Evolutionary conservation across 148 eudicot genomes (phyloP).

Genomic region (Vaccinium myrtillus): DNA sequence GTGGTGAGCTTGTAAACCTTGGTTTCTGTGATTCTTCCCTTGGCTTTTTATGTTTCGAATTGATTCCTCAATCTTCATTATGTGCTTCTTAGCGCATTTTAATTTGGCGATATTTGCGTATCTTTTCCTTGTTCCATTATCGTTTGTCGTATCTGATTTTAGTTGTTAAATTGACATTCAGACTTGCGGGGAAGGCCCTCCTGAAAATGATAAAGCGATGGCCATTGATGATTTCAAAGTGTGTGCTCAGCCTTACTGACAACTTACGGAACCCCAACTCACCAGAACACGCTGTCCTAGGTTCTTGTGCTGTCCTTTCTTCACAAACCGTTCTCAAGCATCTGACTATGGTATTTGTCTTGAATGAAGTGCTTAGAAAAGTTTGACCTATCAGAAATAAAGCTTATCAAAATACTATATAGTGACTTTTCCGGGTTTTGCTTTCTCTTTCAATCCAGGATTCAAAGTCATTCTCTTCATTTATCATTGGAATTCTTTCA

Average conservation of each 20-base stretch:
- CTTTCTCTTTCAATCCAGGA: constrained; percentile 50
- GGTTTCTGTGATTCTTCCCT: constrained; percentile 9
- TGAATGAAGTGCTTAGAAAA: constrained; percentile 14
- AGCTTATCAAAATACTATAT: neutral
- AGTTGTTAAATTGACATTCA: constrained; percentile 31
- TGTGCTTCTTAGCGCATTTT: constrained; percentile 1
- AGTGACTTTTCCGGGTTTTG: constrained; percentile 15
- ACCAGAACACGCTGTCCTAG: constrained; percentile 84
- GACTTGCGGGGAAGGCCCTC: constrained; percentile 88
- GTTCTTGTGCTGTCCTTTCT: constrained; percentile 87
- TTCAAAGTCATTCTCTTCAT: constrained; percentile 71
- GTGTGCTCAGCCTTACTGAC: constrained; percentile 60
- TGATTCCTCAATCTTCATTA: constrained; percentile 6
- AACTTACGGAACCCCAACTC: constrained; percentile 60
- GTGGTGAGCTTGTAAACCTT: neutral
- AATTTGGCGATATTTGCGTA: neutral
- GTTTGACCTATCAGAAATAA: neutral
- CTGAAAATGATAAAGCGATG: constrained; percentile 89
- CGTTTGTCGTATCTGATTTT: constrained; percentile 6
- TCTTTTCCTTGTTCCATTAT: neutral
- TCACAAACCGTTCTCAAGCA: constrained; percentile 84
- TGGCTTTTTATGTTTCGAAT: neutral
- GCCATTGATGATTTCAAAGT: constrained; percentile 82
- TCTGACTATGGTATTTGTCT: constrained; percentile 61
- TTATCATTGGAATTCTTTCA: constrained; percentile 71